These are phyloP conservation scores for Castanospermum australe DNA, from an alignment of 306 rosid species.

Conservation along the genomic window DNA sequence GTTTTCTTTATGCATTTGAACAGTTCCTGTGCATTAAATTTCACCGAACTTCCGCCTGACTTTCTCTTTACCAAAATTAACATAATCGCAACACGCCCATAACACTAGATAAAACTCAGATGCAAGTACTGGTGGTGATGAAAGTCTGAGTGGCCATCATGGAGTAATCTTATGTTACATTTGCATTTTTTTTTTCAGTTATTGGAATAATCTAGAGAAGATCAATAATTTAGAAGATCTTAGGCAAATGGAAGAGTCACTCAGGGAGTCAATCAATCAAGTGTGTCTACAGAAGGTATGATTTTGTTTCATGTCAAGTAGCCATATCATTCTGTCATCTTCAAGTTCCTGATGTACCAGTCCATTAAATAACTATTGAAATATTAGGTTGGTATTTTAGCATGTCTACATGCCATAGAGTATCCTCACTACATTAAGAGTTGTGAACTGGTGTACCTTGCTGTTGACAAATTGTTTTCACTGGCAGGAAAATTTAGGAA, in stretches of 20 bases:
- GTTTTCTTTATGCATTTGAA: constrained; percentile 3
- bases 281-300: constrained; percentile 55
- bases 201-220: constrained; percentile 64
- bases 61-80: neutral
- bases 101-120: neutral
- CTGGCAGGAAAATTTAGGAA: constrained; percentile 60
- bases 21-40: neutral
- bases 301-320: constrained; percentile 3
- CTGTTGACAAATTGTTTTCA: constrained; percentile 5
- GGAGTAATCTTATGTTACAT: constrained; percentile 28
- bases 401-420: neutral
- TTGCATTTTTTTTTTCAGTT: constrained; percentile 47
- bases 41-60: neutral
- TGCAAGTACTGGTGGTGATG: neutral
- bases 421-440: neutral
- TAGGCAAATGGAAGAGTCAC: constrained; percentile 63
- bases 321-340: constrained; percentile 6
- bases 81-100: neutral
- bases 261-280: constrained; percentile 58
- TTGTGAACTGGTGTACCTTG: neutral
- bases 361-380: neutral
- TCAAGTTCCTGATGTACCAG: neutral
- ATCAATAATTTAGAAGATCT: constrained; percentile 60
- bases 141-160: constrained; percentile 1
- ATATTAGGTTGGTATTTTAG: neutral